These are phyloP conservation scores for Trametes coccinea DNA, from an alignment of 768 basidiomycete species.

Conservation along the genomic window DNA sequence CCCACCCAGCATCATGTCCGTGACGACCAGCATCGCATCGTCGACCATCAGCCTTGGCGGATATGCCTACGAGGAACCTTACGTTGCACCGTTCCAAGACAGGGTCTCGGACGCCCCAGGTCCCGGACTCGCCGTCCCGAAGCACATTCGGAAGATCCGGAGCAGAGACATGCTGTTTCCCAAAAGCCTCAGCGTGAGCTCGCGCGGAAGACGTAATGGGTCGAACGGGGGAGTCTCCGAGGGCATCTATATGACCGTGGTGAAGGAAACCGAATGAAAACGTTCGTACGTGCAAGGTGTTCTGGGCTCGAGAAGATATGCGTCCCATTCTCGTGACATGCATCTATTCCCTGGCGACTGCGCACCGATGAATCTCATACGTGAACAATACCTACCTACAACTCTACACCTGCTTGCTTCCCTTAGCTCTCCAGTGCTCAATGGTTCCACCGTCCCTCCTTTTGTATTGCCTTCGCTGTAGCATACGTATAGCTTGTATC, in stretches of 20 bases:
- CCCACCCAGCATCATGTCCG: slow-evolving; percentile 21
- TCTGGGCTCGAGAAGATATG: too few species aligned
- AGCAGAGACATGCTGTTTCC: slow-evolving; percentile 24
- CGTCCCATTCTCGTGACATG: too few species aligned
- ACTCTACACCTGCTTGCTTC: too few species aligned
- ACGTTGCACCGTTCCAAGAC: slow-evolving; percentile 28
- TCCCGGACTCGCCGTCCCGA: slow-evolving; percentile 16
- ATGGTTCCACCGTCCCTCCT: neutral
- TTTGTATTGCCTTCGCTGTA: neutral
- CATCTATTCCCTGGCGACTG: too few species aligned
- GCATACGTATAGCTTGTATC: slow-evolving; percentile 8
- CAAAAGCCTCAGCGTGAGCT: slow-evolving; percentile 17
- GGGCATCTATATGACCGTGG: slow-evolving; percentile 33
- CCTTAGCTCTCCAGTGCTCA: too few species aligned
- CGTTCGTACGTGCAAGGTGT: neutral
- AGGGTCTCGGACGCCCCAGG: slow-evolving; percentile 14
- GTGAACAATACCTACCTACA: too few species aligned
- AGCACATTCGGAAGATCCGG: slow-evolving; percentile 20
- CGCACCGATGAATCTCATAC: too few species aligned
- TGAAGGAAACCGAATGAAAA: slow-evolving; percentile 29
- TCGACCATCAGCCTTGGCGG: slow-evolving; percentile 26
- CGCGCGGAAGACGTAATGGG: slow-evolving; percentile 16
- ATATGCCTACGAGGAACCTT: slow-evolving; percentile 23
- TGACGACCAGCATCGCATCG: slow-evolving; percentile 24
- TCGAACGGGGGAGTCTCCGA: slow-evolving; percentile 18